Conservation (phyloP, 352 stramenopile species). For the Globisporangium parvum region DNA sequence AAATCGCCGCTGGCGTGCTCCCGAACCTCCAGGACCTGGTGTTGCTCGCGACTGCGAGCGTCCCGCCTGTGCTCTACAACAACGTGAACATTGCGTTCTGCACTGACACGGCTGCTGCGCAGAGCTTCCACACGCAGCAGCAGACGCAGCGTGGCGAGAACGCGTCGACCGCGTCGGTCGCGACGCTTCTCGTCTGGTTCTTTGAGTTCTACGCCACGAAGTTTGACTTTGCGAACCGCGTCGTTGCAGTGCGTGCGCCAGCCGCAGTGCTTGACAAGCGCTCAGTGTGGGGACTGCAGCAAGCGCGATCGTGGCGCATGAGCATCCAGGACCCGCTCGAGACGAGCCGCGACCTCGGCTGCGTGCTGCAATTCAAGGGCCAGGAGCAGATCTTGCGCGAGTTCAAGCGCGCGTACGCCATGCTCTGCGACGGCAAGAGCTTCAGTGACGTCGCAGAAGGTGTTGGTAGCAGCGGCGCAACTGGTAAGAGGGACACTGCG, state of each 20-base stretch:
- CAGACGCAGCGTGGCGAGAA: background rate
- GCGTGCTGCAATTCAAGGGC: slow-evolving; percentile 58
- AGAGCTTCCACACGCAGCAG: slow-evolving; percentile 30
- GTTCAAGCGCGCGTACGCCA: slow-evolving; percentile 44
- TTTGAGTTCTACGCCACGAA: slow-evolving; percentile 96
- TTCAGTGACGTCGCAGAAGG: slow-evolving; percentile 39
- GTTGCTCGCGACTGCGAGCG: slow-evolving; percentile 34
- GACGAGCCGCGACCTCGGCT: slow-evolving; percentile 67
- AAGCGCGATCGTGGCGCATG: slow-evolving; percentile 71
- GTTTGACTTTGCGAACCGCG: slow-evolving; percentile 94
- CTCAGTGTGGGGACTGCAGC: slow-evolving; percentile 33
- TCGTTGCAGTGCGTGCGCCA: slow-evolving; percentile 88
- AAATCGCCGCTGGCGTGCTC: slow-evolving; percentile 77
- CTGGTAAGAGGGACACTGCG: no score
- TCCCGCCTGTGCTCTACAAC: slow-evolving; percentile 33
- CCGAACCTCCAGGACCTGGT: slow-evolving; percentile 91
- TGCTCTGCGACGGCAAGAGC: slow-evolving; percentile 41
- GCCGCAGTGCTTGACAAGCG: slow-evolving; percentile 31
- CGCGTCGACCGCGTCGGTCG: slow-evolving; percentile 23
- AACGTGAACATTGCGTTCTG: slow-evolving; percentile 77
- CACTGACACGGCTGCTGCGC: slow-evolving; percentile 26
- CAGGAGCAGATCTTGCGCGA: slow-evolving; percentile 63
- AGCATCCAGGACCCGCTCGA: slow-evolving; percentile 87
- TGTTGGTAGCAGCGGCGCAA: background rate
- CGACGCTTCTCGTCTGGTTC: slow-evolving; percentile 90